Evolutionary conservation across 495 filamentous ascomycete genomes (phyloP), one percentile per base, ranked within the genome.

Genomic region (Hyaloscypha finlandica): DNA sequence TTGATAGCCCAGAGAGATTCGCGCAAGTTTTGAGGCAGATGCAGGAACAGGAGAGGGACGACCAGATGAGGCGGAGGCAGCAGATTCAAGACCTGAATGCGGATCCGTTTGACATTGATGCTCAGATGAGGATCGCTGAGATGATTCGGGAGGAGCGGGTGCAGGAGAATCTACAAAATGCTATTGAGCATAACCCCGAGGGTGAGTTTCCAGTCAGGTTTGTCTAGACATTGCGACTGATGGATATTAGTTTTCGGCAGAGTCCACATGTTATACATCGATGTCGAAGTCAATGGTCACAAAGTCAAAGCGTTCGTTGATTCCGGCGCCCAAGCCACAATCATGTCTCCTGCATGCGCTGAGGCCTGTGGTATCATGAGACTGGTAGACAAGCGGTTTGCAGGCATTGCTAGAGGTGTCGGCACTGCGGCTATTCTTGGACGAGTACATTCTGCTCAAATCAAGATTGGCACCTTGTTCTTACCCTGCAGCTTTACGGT

Each of bases 401-500:
- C 91, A 45, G 95, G 95, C 69, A 90, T 97, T 59, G 95, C 95
- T 14, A 87, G 90, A 63, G 95, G 95, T 55, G 94, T 99, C 19
- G 95, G 95, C 22, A 97, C 93, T 2, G 96, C 95, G 39, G 90
- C 87, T 57, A 97, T 99, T 68, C 88, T 99, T 20, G 95, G 95
- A 45, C 92, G 94, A 31, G 95, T 99, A 0, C 95, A 98, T 74
- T 91, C 89, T 20, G 94, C 96, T 16, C 91, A 91, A 76, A 94
- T 98, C 75, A 92, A 91, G 79, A 96, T 99, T 69, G 96, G 95
- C 20, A 85, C 84, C 42, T 86, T 94, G 73, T 93, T 92, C 73
- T 84, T 99, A 59, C 87, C 94, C 0, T 97, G 93, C 81, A 91
- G 90, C 58, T 99, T 99, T 78, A 98, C 96, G n/a, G 95, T 99